Evolutionary conservation across 306 rosid genomes (phyloP).

Genomic region (Casuarina equisetifolia): DNA sequence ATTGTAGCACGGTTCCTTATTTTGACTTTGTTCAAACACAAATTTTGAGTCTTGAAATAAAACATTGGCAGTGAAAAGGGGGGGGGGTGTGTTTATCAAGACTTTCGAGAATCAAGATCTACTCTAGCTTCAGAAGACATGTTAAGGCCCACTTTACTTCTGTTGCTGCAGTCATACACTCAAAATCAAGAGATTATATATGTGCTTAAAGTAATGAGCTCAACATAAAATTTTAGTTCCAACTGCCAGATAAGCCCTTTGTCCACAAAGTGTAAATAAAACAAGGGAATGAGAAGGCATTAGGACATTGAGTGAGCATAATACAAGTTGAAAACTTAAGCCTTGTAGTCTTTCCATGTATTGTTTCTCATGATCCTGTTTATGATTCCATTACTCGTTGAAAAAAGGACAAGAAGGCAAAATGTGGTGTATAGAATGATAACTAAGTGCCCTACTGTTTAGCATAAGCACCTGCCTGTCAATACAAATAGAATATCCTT

Average conservation of each 20-base stretch:
- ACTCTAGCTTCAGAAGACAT: not conserved
- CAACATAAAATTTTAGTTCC: not conserved
- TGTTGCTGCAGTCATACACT: not conserved
- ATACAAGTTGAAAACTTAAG: not conserved
- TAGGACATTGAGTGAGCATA: not conserved
- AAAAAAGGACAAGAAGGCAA: not conserved
- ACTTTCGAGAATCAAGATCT: not conserved
- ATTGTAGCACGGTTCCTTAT: not conserved
- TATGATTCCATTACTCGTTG: not conserved
- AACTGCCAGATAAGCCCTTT: not conserved
- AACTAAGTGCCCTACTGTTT: not conserved
- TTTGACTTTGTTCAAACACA: not conserved
- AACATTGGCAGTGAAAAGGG: not conserved
- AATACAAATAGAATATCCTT: not conserved
- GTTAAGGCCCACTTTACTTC: not conserved
- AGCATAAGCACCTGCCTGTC: not conserved
- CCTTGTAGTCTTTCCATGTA: not conserved
- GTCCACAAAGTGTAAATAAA: not conserved
- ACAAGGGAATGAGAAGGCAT: not conserved
- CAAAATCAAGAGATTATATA: not conserved
- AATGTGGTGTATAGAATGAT: not conserved
- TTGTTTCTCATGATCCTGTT: not conserved
- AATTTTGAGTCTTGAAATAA: not conserved
- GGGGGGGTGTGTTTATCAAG: not conserved
- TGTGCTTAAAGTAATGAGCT: not conserved